Evolutionary conservation across 1,139 yeast genomes (phyloP).

Genomic region (Meyerozyma sp.): DNA sequence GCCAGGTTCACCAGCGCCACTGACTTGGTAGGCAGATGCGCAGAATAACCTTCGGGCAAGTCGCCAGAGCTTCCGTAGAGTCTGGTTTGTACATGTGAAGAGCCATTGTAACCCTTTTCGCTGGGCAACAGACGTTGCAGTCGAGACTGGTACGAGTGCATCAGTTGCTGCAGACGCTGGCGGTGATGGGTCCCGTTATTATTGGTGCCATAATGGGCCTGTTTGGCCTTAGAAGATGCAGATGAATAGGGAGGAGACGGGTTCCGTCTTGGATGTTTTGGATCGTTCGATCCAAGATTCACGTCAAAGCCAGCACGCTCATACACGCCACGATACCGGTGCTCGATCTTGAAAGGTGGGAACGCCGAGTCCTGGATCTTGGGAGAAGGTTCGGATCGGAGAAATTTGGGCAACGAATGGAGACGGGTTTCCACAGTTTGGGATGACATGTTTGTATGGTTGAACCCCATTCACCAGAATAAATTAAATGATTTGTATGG

Average conservation of each 20-base stretch:
- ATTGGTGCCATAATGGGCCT: slow-evolving; percentile 3
- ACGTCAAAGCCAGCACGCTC: slow-evolving; percentile 67
- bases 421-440: slow-evolving; percentile 6
- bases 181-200: neutral
- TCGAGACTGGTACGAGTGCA: neutral
- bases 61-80: neutral
- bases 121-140: neutral
- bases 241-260: neutral
- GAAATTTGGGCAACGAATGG: slow-evolving; percentile 23
- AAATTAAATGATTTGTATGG: neutral
- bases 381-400: slow-evolving; percentile 27
- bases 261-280: neutral
- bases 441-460: neutral
- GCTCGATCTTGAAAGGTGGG: slow-evolving; percentile 55
- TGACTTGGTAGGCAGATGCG: neutral
- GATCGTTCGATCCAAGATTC: slow-evolving; percentile 16
- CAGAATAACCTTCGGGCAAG: neutral
- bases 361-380: slow-evolving; percentile 41
- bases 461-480: neutral
- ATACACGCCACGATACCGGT: slow-evolving; percentile 53
- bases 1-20: neutral
- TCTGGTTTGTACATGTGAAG: neutral
- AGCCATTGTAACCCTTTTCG: neutral
- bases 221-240: neutral
- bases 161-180: neutral